Evolutionary conservation across 352 stramenopile genomes (phyloP).

Genomic region (Pilasporangium apinafurcum): DNA sequence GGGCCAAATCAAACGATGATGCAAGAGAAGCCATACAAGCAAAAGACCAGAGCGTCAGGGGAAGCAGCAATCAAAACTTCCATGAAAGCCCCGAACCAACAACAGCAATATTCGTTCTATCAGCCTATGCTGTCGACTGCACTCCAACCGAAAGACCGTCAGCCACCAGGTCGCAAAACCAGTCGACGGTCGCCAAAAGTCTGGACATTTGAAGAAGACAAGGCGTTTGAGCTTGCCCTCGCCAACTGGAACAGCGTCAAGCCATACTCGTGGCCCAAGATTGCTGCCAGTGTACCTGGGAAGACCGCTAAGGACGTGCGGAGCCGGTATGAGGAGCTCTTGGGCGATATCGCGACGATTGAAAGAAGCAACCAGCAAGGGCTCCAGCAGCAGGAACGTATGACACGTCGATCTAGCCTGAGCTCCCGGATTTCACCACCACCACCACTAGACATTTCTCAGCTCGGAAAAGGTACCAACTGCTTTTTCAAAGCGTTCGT

Average conservation of each 20-base stretch:
- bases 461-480: constrained; percentile 9
- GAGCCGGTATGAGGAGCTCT: constrained; percentile 66
- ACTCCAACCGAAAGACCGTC: constrained; percentile 5
- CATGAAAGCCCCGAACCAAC: constrained; percentile 1
- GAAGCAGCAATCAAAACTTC: neutral
- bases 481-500: too few species aligned
- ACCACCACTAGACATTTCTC: constrained; percentile 58
- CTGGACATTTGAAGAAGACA: constrained; percentile 83
- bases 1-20: constrained; percentile 12
- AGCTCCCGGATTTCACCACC: constrained; percentile 50
- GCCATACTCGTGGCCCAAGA: constrained; percentile 78
- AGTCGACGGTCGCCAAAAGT: constrained; percentile 21
- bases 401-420: constrained; percentile 7
- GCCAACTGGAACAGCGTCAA: constrained; percentile 47
- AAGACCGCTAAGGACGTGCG: constrained; percentile 74
- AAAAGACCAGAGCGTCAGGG: neutral
- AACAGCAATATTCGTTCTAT: too few species aligned
- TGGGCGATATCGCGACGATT: constrained; percentile 66
- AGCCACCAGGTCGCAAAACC: constrained; percentile 18
- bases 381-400: neutral
- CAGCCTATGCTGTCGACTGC: too few species aligned
- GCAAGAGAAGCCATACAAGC: neutral
- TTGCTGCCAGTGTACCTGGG: constrained; percentile 53
- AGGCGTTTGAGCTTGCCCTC: constrained; percentile 68
- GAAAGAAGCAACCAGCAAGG: constrained; percentile 19